Percentiles rank a stretch among this genome's conserved stretches.
Evolutionary conservation across 176 grass and related monocot species (phyloP).

Genomic region (Bolboschoenus planiculmis): DNA sequence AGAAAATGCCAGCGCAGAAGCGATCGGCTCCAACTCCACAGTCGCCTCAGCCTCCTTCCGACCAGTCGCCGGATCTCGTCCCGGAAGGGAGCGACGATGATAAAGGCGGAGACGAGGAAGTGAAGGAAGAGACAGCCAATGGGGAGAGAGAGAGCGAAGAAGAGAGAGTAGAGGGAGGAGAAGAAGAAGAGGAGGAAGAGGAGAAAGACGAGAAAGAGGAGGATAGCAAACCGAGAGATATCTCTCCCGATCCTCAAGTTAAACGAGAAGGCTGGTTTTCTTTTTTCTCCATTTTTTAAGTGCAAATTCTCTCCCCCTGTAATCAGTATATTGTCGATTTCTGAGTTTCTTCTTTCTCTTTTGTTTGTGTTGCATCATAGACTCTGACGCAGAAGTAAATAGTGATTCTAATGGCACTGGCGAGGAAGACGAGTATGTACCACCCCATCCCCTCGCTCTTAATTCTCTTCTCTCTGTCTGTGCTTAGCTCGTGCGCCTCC

Average conservation of each 20-base stretch:
- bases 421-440: conserved; percentile 13
- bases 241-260: not conserved
- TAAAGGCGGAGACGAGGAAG: not conserved
- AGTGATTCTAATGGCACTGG: conserved; percentile 1
- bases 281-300: not conserved
- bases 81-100: conserved; percentile 16
- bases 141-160: conserved; percentile 13
- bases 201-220: not conserved
- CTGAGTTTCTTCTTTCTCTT: not conserved
- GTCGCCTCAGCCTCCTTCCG: not conserved
- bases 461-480: not conserved
- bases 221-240: not conserved
- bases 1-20: conserved; percentile 23
- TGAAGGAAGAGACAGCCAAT: not conserved
- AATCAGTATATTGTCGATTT: not conserved
- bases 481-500: not conserved
- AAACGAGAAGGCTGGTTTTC: not conserved
- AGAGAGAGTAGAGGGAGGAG: not conserved
- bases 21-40: not conserved
- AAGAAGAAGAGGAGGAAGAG: not conserved
- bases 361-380: not conserved
- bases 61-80: not conserved
- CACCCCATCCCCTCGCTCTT: not conserved
- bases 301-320: not conserved
- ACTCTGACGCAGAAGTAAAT: conserved; percentile 18